Base-by-base conservation (phyloP, 2,329 filamentous ascomycete genomes). In the Penicillium brevicompactum region DNA sequence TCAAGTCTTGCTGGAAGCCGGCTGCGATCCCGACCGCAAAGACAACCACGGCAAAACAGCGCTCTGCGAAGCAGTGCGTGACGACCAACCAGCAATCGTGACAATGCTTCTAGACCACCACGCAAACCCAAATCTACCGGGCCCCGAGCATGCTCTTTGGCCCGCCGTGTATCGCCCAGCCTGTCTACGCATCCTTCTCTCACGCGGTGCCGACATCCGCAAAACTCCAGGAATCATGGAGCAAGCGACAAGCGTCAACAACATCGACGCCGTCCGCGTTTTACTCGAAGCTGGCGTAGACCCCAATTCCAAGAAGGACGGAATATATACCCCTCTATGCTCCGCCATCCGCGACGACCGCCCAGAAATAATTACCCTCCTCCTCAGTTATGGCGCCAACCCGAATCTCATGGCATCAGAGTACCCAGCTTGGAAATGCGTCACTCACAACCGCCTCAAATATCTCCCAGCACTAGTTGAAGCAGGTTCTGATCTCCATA, bases 91-190 rank as follows among this genome's bases (percentile, higher is more conserved):
- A 46, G 85, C 88, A 55, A 75, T 87, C 1, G 81, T 87, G 56
- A 76, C 72, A 1, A 67, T 75, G 3, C 69, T 85, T 14, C 71
- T 86, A 2, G 78, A 88, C 49, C 80, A 86, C 51, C 81, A 82
- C 3, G 87, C 87, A 2, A 82, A 89, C 63, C 82, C 86, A 8
- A 90, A 90, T 67, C 75, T 89, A 5, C 87, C 87, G 1, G 86
- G 84, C 1, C 86, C 86, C 10, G 87, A 88, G 70, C 84, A 89
- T 73, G 82, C 86, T 71, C 78, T 90, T 22, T 87, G 87, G 87
- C 84, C 85, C 2, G 79, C 86, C 0, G 82, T 81, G 0, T 84
- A 85, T 70, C 79, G 86, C 49, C 77, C 85, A 0, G 72, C 77
- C 7, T 86, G 83, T 56, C 74, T 89, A 31, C 78, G 84, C 62